phyloP scores from a whole-genome alignment of 2,329 filamentous ascomycete species.

The Tolypocladium album region DNA sequence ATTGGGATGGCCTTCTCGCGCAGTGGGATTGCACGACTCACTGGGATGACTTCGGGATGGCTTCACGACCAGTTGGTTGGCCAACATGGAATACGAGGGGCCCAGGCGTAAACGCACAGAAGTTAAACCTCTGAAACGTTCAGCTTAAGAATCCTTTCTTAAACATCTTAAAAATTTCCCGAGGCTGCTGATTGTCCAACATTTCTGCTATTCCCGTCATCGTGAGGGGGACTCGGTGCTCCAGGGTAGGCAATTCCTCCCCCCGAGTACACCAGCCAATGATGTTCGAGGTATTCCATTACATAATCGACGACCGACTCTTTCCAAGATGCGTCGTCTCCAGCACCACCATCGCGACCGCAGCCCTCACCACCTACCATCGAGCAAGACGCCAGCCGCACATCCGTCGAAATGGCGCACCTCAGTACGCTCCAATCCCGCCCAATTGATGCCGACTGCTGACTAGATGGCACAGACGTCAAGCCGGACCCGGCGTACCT shows the following conservation, averaged over 20 bases:
- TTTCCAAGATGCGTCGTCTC: background rate
- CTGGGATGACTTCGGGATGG: too few relatives aligned
- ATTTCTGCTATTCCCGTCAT: too few relatives aligned
- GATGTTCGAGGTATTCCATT: background rate
- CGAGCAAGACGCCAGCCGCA: constrained; percentile 10
- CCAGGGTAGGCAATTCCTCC: background rate
- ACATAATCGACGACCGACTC: constrained; percentile 3
- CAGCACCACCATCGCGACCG: constrained; percentile 11
- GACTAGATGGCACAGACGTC: constrained; percentile 20
- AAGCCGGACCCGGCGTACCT: constrained; percentile 31
- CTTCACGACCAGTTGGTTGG: too few relatives aligned
- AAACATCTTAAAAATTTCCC: too few relatives aligned
- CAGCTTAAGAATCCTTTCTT: too few relatives aligned
- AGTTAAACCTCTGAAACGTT: too few relatives aligned
- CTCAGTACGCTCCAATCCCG: constrained; percentile 18
- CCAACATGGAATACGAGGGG: too few relatives aligned
- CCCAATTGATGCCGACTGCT: constrained; percentile 9
- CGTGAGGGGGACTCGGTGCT: background rate
- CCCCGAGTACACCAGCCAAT: background rate
- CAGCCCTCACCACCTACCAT: constrained; percentile 11
- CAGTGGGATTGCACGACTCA: too few relatives aligned
- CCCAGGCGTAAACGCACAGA: too few relatives aligned
- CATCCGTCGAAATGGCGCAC: constrained; percentile 25
- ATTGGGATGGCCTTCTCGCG: too few relatives aligned
- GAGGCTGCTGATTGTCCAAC: too few relatives aligned